phyloP scores from a whole-genome alignment of 2,329 filamentous ascomycete species.

The Lachnellula occidentalis region DNA sequence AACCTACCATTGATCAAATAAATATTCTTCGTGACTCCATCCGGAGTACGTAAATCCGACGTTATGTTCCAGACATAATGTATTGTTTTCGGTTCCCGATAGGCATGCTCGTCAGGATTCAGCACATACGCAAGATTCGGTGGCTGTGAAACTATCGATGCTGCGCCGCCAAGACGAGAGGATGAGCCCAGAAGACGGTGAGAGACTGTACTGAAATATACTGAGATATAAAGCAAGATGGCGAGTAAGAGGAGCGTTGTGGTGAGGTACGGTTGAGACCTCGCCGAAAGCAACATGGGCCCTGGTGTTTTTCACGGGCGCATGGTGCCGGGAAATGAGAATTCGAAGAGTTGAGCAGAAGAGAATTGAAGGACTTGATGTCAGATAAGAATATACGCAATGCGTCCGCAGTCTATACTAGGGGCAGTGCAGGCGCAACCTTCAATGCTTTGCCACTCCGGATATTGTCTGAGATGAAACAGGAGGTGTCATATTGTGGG shows the following conservation, averaged over 20 bases:
- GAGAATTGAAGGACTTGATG: too few relatives aligned
- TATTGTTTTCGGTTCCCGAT: slow-evolving; percentile 31
- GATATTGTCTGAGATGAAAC: too few relatives aligned
- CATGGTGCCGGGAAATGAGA: not conserved
- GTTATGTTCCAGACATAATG: slow-evolving; percentile 38
- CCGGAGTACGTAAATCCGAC: slow-evolving; percentile 33
- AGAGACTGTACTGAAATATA: not conserved
- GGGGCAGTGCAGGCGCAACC: too few relatives aligned
- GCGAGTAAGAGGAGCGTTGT: not conserved
- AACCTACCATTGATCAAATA: slow-evolving; percentile 43
- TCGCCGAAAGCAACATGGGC: slow-evolving; percentile 5
- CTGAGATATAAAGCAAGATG: not conserved
- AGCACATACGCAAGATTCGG: slow-evolving; percentile 17
- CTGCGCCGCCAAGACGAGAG: not conserved
- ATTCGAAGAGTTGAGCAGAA: too few relatives aligned
- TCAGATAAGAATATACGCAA: too few relatives aligned
- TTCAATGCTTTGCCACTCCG: too few relatives aligned
- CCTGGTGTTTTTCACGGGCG: not conserved
- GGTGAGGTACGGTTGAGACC: not conserved
- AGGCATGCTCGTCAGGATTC: slow-evolving; percentile 38
- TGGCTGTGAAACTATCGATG: not conserved
- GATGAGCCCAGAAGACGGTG: not conserved
- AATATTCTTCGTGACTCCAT: slow-evolving; percentile 43
- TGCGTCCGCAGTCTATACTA: too few relatives aligned
- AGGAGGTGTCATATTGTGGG: too few relatives aligned